Base-by-base conservation (phyloP, 495 filamentous ascomycete species). In the Penicillium daleae region DNA sequence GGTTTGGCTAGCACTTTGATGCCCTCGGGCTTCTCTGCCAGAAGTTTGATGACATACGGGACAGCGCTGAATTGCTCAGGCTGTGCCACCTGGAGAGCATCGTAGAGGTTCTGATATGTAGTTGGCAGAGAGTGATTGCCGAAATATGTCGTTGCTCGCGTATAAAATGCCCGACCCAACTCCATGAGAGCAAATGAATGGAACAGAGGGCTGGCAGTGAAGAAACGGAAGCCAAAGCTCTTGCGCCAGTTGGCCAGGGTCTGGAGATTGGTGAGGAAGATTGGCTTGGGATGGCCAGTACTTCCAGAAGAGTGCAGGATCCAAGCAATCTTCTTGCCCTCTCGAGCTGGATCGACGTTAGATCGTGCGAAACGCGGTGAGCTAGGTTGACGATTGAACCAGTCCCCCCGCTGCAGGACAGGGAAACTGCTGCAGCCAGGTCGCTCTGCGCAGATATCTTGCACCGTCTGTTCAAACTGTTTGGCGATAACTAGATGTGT, bases 261-360 rank as follows among this genome's bases (percentile, higher is more conserved):
- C 40, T 70, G 72, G 21, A 71, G 66, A 55, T 79, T 71, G 13
- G 73, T 73, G 0, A 78, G 66, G 56, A 71, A 71, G 1, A 83
- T 76, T 1, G 85, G 81, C 61, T 87, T 87, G 3, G 85, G 85
- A n/a, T 85, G 75, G 2, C 85, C 85, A 5, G 85, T 87, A 6
- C 82, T 85, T 4, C 85, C 85, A 42, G 83, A 85, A 0, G 83
- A 86, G 67, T 87, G 86, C 51, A 83, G 68, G 19, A 87, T 86
- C 71, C 81, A 77, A 6, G 76, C 71, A 27, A 75, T 66, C 61
- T 82, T 77, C 32, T 76, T 69, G 76, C 80, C 46, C 60, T 70
- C 66, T 32, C 57, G 56, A 3, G 46, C 22, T 32, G 40, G 21
- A 42, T 73, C 57, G 0, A 64, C 59, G 10, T 50, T 56, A 7